Percentiles rank a stretch among this genome's conserved stretches.
phyloP scores from a whole-genome alignment of 2,329 filamentous ascomycete species.

The Ophidiomyces ophidiicola region DNA sequence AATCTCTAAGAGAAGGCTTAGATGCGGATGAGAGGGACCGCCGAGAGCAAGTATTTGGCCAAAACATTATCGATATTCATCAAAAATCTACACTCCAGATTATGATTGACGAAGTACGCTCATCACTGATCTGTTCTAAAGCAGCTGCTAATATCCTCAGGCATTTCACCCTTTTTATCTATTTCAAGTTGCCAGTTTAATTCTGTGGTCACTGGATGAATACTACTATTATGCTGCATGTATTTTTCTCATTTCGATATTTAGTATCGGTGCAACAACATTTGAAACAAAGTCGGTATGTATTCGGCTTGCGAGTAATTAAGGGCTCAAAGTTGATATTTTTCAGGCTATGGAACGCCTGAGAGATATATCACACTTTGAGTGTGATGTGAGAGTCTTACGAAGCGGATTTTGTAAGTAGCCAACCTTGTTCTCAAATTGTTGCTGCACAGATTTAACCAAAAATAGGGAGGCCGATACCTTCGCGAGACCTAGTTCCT shows the following conservation, averaged over 20 bases:
- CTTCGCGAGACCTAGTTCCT: slow-evolving; percentile 78
- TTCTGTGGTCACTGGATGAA: slow-evolving; percentile 88
- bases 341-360: slow-evolving; percentile 71
- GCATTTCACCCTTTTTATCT: slow-evolving; percentile 97
- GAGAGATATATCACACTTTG: slow-evolving; percentile 82
- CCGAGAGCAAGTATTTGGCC: slow-evolving; percentile 75
- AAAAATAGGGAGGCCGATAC: slow-evolving; percentile 68
- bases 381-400: slow-evolving; percentile 87
- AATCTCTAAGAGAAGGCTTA: slow-evolving; percentile 62
- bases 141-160: slow-evolving; percentile 31
- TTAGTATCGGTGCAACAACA: slow-evolving; percentile 80
- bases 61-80: slow-evolving; percentile 83
- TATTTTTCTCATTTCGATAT: slow-evolving; percentile 87
- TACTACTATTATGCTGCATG: slow-evolving; percentile 97
- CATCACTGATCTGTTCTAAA: slow-evolving; percentile 6
- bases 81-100: slow-evolving; percentile 75
- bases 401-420: slow-evolving; percentile 84
- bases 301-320: slow-evolving; percentile 11
- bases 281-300: slow-evolving; percentile 73
- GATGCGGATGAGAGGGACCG: slow-evolving; percentile 78
- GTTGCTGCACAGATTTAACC: no score
- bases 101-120: slow-evolving; percentile 67
- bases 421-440: no score
- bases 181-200: slow-evolving; percentile 86
- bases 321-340: slow-evolving; percentile 6